Conservation (phyloP, 257 asterid species). For the Dorcoceras hygrometricum region DNA sequence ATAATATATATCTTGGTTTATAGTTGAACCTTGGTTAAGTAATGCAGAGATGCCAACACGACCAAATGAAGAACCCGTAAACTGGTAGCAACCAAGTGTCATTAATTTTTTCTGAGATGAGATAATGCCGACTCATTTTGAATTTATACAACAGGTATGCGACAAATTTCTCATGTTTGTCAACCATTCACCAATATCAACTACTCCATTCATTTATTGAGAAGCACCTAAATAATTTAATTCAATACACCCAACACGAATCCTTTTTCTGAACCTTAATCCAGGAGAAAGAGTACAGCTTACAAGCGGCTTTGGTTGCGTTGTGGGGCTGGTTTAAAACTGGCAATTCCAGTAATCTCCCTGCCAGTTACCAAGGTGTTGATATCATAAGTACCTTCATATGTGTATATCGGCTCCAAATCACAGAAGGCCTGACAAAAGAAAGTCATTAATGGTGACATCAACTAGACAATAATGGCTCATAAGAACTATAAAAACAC, state of each 20-base stretch:
- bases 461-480: not conserved
- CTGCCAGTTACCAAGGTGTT: conserved; percentile 90
- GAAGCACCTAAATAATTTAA: not conserved
- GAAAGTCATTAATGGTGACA: not conserved
- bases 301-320: conserved; percentile 75
- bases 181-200: not conserved
- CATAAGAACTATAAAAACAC: not conserved
- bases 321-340: conserved; percentile 62
- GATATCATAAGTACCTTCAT: conserved; percentile 95
- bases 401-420: conserved; percentile 93
- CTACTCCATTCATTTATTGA: not conserved
- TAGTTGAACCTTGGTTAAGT: not conserved
- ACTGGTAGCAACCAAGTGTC: not conserved
- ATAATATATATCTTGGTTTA: not conserved
- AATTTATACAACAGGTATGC: not conserved
- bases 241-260: not conserved
- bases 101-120: not conserved
- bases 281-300: not conserved
- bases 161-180: not conserved
- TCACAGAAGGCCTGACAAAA: conserved; percentile 78
- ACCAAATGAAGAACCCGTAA: not conserved
- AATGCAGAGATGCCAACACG: too few relatives aligned
- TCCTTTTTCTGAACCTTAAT: not conserved
- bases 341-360: conserved; percentile 85
- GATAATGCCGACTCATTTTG: not conserved